Base-by-base conservation (phyloP, 1,284 basidiomycete species). In the Caloboletus firmus region DNA sequence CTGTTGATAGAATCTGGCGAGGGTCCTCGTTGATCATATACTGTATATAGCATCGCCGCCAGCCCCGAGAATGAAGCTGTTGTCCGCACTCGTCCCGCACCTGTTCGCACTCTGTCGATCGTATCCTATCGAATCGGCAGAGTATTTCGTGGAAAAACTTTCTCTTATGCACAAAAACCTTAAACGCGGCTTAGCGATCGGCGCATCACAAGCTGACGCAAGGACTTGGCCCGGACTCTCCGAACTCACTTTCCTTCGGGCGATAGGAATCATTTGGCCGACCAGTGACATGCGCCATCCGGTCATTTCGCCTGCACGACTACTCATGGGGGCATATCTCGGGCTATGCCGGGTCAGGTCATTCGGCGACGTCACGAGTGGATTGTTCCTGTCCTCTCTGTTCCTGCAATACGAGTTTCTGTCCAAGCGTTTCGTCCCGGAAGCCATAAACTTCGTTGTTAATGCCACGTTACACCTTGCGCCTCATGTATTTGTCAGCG, bases 161-260 rank as follows among this genome's bases (percentile, higher is more conserved):
- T 76, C 80, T 0, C 73, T 98, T 11, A 97, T 98, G 93, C 89
- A 98, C 71, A 95, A 95, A 75, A 98, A 98, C 70, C 83, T 99
- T 46, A 85, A 85, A 52, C 85, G 87, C 6, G 95, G 95, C 6
- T 77, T 99, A 8, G 81, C 86, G 3, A 80, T 79, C n/a, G 93
- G 91, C 1, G 76, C 92, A 0, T 76, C 83, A 13, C 76, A 82
- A 22, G 72, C 72, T 0, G 76, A 83, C 4, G 79, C 92, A 2
- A 89, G 84, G 72, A 98, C 94, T 0, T 97, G 93, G 87, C 97
- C 97, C 2, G 86, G 88, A 5, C 70, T 87, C 1, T 76, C 93
- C 4, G 97, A 99, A 69, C 78, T 99, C 34, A 79, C 83, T 0
- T 75, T 99, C 9, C 77, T 99, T 24, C 85, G 95, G 31, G 71